Base-by-base conservation (phyloP, 2,329 filamentous ascomycete genomes). In the Talaromyces sp. region DNA sequence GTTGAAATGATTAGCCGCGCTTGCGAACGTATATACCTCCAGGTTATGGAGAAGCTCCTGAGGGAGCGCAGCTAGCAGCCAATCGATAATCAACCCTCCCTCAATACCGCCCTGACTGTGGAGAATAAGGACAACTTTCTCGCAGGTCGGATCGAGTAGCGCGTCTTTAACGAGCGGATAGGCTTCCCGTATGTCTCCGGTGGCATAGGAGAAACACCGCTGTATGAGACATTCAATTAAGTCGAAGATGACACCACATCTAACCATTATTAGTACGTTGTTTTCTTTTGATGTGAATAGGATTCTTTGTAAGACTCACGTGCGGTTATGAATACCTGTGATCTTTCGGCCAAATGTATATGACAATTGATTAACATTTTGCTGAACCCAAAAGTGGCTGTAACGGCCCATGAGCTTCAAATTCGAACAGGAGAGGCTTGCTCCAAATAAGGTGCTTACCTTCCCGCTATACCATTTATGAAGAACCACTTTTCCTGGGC, bases 51-150 rank as follows among this genome's bases (percentile, higher is more conserved):
- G 75, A 3, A 87, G 73, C 56, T 86, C 80, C 52, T 86, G 83
- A 0, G 87, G 82, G 11, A 90, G 72, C 65, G 91, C 88, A 57
- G 87, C 84, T 1, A 91, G 77, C 2, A 93, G 78, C 86, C 88
- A 90, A 72, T 94, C 89, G 6, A 92, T 71, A 4, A 90, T 85
- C 50, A 91, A 74, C 3, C 87, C 82, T 2, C 86, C 86, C 65
- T 90, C 85, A 46, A 93, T 89, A 13, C 82, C 88, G 3, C 90
- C 90, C 69, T 93, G 90, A 1, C 86, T 89, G 69, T 94, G 90
- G 33, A 89, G 75, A 54, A 93, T 82, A 49, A 93, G 80, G 24
- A 93, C 76, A 3, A 93, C 82, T 65, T 90, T 91, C 30, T 82
- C 81, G 53, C 86, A 82, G 14, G 76, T 67, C 0, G 81, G 80